Conservation (phyloP, 441 rosid species). For the Erodium moschatum region DNA sequence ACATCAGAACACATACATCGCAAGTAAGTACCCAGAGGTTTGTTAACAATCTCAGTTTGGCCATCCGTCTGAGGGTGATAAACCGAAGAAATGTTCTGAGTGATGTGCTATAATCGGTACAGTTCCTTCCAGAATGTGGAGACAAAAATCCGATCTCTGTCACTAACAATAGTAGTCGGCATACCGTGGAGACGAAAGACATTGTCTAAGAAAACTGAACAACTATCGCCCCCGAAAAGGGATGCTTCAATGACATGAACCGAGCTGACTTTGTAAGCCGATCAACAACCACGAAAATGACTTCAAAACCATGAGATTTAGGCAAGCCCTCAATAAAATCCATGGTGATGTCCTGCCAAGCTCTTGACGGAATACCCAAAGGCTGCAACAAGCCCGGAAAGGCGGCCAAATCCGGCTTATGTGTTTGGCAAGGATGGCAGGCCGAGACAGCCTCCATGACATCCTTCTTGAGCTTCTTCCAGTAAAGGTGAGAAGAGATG, state of each 20-base stretch:
- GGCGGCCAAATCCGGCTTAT: not conserved
- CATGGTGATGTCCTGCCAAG: not conserved
- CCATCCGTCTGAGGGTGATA: not conserved
- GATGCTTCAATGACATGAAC: not conserved
- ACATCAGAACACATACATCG: not conserved
- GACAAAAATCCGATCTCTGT: not conserved
- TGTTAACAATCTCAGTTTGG: not conserved
- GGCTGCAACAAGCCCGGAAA: not conserved
- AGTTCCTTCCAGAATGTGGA: not conserved
- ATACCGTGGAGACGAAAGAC: not conserved
- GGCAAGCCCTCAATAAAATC: not conserved
- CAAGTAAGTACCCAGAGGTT: not conserved
- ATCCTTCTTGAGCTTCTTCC: too few relatives aligned
- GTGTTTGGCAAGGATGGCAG: not conserved
- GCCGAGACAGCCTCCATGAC: not conserved
- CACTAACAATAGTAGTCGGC: not conserved
- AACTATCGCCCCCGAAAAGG: not conserved
- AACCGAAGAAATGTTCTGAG: not conserved
- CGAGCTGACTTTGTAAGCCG: not conserved
- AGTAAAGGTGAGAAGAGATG: too few relatives aligned
- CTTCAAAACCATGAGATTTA: not conserved
- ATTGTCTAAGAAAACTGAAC: not conserved
- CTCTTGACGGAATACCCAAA: not conserved
- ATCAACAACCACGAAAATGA: not conserved
- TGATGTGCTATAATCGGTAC: not conserved